phyloP scores from a whole-genome alignment of 495 filamentous ascomycete genomes.

The Aspergillus saccharolyticus region DNA sequence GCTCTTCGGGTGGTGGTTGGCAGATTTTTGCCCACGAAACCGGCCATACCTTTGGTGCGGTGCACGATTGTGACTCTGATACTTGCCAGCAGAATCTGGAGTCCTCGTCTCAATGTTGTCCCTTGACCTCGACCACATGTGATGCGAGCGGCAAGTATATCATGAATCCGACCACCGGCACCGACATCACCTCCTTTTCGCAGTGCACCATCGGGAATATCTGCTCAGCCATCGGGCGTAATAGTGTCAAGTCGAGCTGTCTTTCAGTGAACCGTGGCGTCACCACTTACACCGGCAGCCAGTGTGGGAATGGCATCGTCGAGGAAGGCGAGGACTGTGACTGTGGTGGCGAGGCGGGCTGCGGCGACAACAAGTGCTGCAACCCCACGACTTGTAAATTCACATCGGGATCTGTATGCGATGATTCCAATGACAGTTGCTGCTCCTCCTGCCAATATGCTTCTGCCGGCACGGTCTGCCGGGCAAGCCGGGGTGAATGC shows the following conservation, averaged over 20 bases:
- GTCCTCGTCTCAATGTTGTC: constrained; percentile 78
- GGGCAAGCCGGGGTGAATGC: constrained; percentile 69
- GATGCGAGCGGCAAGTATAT: constrained; percentile 74
- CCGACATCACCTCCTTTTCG: constrained; percentile 72
- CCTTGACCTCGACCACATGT: constrained; percentile 62
- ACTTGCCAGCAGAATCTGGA: constrained; percentile 62
- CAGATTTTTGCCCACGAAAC: constrained; percentile 95
- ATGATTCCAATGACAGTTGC: constrained; percentile 88
- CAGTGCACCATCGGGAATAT: constrained; percentile 89
- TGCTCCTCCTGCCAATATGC: constrained; percentile 74
- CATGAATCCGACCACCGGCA: constrained; percentile 87
- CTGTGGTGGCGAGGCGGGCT: constrained; percentile 73
- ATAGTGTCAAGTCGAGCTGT: constrained; percentile 71
- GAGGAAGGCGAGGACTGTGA: constrained; percentile 93
- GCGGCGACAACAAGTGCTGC: constrained; percentile 74
- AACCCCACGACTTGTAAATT: constrained; percentile 87
- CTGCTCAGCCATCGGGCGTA: constrained; percentile 81
- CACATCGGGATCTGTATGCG: constrained; percentile 68
- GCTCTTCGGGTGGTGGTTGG: constrained; percentile 76
- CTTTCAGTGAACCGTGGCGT: constrained; percentile 78
- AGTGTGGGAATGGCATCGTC: constrained; percentile 96
- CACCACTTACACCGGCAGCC: constrained; percentile 75
- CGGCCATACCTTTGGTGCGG: constrained; percentile 92
- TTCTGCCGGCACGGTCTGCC: constrained; percentile 64
- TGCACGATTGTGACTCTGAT: constrained; percentile 76